Evolutionary conservation across 345 rosid species (phyloP).

Genomic region (Moricandia arvensis): DNA sequence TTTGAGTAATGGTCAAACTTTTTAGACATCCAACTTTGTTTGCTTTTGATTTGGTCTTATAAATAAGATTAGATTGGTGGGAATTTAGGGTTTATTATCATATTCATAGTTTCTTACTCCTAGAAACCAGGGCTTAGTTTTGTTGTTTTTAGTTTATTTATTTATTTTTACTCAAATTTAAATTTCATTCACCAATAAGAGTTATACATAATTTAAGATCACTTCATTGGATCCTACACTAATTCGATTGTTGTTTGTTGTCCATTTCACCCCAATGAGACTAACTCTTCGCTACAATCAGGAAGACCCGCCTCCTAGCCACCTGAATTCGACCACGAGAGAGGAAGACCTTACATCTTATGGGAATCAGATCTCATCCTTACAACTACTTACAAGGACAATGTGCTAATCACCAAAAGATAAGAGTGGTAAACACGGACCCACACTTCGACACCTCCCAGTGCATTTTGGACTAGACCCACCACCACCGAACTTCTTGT

Average conservation of each 20-base stretch:
- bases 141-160: too few species aligned
- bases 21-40: neutral
- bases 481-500: neutral
- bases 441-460: neutral
- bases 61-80: neutral
- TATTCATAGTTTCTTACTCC: too few species aligned
- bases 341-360: neutral
- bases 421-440: neutral
- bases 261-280: neutral
- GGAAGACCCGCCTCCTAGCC: neutral
- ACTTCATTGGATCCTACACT: neutral
- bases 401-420: neutral
- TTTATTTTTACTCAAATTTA: too few species aligned
- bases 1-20: neutral
- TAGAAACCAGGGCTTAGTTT: too few species aligned
- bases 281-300: neutral
- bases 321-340: neutral
- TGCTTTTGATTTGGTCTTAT: neutral
- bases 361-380: neutral
- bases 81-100: too few species aligned
- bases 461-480: neutral
- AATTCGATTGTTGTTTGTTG: neutral
- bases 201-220: neutral
- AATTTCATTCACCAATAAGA: too few species aligned
- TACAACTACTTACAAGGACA: neutral